Evolutionary conservation across 2,329 filamentous ascomycete genomes (phyloP), one percentile per base, ranked within the genome.

Genomic region (Exserohilum rostratum): DNA sequence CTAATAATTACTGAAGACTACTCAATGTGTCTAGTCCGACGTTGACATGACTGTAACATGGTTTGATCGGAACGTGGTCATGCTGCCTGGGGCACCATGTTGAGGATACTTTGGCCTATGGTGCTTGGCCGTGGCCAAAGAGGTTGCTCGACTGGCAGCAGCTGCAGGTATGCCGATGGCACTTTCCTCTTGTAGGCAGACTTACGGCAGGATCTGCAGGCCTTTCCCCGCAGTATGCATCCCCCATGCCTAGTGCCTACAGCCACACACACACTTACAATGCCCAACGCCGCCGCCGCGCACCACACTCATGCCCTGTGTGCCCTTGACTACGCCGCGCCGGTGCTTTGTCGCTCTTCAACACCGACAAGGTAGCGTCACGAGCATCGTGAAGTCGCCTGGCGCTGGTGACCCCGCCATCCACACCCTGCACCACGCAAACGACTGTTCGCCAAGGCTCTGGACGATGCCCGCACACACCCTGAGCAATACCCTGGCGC

Each of bases 361-460:
- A 60, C 61, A 57, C 59, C 55, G 52, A 22, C 17, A 29, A 15
- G 31, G 18, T 40, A 45, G 11, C 17, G 18, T 64, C 64, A 65
- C 50, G 49, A 52, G 59, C 51, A 60, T 63, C 56, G 50, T 58
- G 54, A 57, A 45, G 15, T 58, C 39, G 38, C 51, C 46, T 34
- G 43, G 22, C 35, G 22, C 34, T 20, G 22, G n/a, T 13, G 39
- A 20, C 39, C 12, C 42, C 17, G 7, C 49, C 42, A 51, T n/a
- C 18, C 42, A 25, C 18, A 38, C 29, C 34, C 30, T 53, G 25
- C 15, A 22, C 12, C 15, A 37, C 29, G 34, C 46, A 54, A 50
- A 46, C 42, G 34, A 34, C 30, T 6, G 30, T 43, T 20, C 30
- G 40, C 35, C 38, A 40, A 17, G n/a, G 34, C 13, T 25, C 20